Percentiles rank a stretch among this genome's conserved stretches.
Conservation (phyloP, 2,329 filamentous ascomycete genomes). For the Cadophora malorum region DNA sequence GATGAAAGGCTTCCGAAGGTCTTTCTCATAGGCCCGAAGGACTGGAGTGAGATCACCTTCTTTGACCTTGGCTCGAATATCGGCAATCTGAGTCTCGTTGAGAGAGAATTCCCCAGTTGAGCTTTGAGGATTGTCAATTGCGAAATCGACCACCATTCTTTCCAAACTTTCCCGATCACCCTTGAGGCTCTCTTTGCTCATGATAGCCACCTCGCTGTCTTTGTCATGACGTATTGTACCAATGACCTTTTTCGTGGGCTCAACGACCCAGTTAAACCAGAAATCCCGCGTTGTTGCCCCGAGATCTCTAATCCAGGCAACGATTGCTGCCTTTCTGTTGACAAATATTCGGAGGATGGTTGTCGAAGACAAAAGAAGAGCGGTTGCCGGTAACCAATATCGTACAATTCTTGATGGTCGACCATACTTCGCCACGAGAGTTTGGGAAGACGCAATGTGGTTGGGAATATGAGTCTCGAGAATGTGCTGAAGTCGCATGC, state of each 20-base stretch:
- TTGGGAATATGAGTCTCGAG: conserved; percentile 72
- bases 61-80: conserved; percentile 79
- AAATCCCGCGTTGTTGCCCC: conserved; percentile 85
- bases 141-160: conserved; percentile 98
- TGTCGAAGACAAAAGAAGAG: conserved; percentile 80
- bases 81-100: conserved; percentile 71
- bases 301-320: conserved; percentile 80
- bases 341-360: conserved; percentile 82
- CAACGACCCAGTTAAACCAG: conserved; percentile 95
- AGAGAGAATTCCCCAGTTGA: conserved; percentile 57
- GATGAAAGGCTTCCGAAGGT: conserved; percentile 80
- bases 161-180: conserved; percentile 92
- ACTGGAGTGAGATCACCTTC: conserved; percentile 95
- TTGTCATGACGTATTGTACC: conserved; percentile 93
- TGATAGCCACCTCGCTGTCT: conserved; percentile 91
- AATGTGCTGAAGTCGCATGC: conserved; percentile 71
- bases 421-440: conserved; percentile 69
- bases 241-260: conserved; percentile 82
- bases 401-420: conserved; percentile 77
- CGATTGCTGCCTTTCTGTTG: conserved; percentile 76
- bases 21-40: conserved; percentile 87
- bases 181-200: conserved; percentile 90
- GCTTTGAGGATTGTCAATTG: conserved; percentile 77
- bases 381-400: conserved; percentile 84
- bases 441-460: conserved; percentile 64